A percentile compares a stretch with the other conserved stretches of the same genome.
These are phyloP conservation scores for Tricholomella constricta DNA, from an alignment of 768 basidiomycete genomes.

Conservation along the genomic window DNA sequence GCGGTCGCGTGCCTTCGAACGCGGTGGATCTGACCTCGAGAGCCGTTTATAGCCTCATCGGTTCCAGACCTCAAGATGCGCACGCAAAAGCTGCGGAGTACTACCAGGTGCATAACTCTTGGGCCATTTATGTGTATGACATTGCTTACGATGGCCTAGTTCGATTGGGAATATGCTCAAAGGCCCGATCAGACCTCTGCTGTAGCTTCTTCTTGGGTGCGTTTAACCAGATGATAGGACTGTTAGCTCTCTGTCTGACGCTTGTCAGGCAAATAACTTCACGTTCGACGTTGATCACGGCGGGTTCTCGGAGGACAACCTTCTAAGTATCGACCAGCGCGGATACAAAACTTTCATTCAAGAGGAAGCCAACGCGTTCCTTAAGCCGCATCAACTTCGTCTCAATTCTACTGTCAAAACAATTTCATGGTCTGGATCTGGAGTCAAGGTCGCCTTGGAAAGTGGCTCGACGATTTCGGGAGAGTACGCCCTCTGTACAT, in stretches of 20 bases:
- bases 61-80: constrained; percentile 43
- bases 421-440: constrained; percentile 45
- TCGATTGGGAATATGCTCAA: constrained; percentile 57
- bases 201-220: constrained; percentile 66
- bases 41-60: constrained; percentile 54
- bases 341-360: constrained; percentile 62
- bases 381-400: constrained; percentile 46
- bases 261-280: constrained; percentile 60
- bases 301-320: constrained; percentile 58
- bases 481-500: constrained; percentile 66
- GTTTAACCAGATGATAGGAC: not conserved
- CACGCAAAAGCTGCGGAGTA: constrained; percentile 60
- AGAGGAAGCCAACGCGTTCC: constrained; percentile 56
- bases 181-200: constrained; percentile 65
- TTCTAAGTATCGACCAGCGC: constrained; percentile 58
- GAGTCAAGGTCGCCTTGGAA: constrained; percentile 49
- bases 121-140: too few relatives aligned
- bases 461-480: constrained; percentile 46
- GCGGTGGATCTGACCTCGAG: constrained; percentile 57
- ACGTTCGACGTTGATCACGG: constrained; percentile 53
- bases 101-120: constrained; percentile 43
- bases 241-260: constrained; percentile 2
- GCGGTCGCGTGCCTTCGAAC: constrained; percentile 42
- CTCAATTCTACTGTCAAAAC: constrained; percentile 52
- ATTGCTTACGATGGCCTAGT: constrained; percentile 20